A percentile compares a stretch with the other conserved stretches of the same genome.
These are phyloP conservation scores for Achlya hypogyna DNA, from an alignment of 352 stramenopile genomes.

Conservation along the genomic window DNA sequence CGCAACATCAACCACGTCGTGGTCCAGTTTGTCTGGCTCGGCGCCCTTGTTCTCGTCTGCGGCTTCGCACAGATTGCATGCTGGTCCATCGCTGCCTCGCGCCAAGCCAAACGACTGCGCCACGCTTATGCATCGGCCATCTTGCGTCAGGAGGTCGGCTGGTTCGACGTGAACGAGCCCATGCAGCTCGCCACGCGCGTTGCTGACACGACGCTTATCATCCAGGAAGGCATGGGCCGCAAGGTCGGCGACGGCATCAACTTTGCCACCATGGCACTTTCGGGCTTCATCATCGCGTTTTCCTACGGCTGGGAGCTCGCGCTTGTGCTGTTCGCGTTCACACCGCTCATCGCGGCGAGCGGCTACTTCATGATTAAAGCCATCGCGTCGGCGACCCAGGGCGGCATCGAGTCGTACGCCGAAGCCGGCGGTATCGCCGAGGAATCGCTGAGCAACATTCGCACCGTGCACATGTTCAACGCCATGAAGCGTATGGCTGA, in stretches of 20 bases:
- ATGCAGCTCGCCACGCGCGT: slow-evolving; percentile 36
- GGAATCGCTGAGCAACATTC: slow-evolving; percentile 58
- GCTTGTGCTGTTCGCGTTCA: slow-evolving; percentile 51
- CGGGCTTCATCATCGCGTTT: slow-evolving; percentile 52
- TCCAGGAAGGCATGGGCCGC: slow-evolving; percentile 55
- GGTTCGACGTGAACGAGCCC: slow-evolving; percentile 60
- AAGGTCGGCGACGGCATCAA: slow-evolving; percentile 39
- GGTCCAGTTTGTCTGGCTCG: slow-evolving; percentile 30
- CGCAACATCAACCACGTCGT: slow-evolving; percentile 28
- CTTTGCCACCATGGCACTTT: slow-evolving; percentile 53
- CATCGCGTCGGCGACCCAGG: slow-evolving; percentile 36
- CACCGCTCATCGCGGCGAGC: slow-evolving; percentile 47
- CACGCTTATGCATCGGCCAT: slow-evolving; percentile 39
- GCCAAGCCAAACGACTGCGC: slow-evolving; percentile 49
- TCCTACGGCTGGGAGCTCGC: slow-evolving; percentile 56
- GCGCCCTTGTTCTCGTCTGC: slow-evolving; percentile 21
- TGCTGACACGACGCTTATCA: slow-evolving; percentile 31
- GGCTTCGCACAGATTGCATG: slow-evolving; percentile 39
- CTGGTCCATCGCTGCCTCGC: slow-evolving; percentile 51
- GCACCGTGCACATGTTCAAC: slow-evolving; percentile 76
- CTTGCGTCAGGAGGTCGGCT: slow-evolving; percentile 27
- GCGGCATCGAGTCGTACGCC: slow-evolving; percentile 45
- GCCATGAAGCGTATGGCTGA: slow-evolving; percentile 40
- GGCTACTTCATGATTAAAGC: slow-evolving; percentile 44
- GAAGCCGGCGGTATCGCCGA: slow-evolving; percentile 63